These are phyloP conservation scores for Nicotiana tabacum DNA, from an alignment of 257 asterid species.

Conservation along the genomic window DNA sequence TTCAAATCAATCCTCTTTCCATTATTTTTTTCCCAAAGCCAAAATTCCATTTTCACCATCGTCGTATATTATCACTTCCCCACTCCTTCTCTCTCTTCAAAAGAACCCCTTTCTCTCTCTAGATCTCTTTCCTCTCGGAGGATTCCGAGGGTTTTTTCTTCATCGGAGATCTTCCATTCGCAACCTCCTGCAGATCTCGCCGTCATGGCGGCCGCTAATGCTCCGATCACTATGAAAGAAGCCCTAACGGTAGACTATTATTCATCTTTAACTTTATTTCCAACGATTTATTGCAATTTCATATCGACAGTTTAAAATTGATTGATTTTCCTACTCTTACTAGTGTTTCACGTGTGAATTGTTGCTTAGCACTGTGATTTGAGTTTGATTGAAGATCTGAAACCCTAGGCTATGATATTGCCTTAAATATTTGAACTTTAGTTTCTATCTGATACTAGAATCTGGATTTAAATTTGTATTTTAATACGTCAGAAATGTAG, in stretches of 20 bases:
- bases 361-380: not conserved
- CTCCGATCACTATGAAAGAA: slow-evolving; percentile 99
- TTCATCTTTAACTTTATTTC: not conserved
- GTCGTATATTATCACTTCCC: slow-evolving; percentile 13
- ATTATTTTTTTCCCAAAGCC: not conserved
- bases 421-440: not conserved
- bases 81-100: not conserved
- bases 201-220: slow-evolving; percentile 97
- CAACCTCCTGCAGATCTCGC: slow-evolving; percentile 32
- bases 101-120: slow-evolving; percentile 20
- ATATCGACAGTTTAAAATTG: not conserved
- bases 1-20: not conserved
- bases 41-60: not conserved
- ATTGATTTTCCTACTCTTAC: not conserved
- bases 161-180: slow-evolving; percentile 37
- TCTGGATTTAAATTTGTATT: not conserved
- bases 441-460: not conserved
- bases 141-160: slow-evolving; percentile 22
- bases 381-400: not conserved
- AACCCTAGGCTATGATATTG: not conserved
- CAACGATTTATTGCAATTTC: not conserved
- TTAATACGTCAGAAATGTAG: not conserved
- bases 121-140: slow-evolving; percentile 33
- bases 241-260: slow-evolving; percentile 17
- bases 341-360: not conserved